phyloP scores from a whole-genome alignment of 768 basidiomycete genomes.

The Lentinula sp. region DNA sequence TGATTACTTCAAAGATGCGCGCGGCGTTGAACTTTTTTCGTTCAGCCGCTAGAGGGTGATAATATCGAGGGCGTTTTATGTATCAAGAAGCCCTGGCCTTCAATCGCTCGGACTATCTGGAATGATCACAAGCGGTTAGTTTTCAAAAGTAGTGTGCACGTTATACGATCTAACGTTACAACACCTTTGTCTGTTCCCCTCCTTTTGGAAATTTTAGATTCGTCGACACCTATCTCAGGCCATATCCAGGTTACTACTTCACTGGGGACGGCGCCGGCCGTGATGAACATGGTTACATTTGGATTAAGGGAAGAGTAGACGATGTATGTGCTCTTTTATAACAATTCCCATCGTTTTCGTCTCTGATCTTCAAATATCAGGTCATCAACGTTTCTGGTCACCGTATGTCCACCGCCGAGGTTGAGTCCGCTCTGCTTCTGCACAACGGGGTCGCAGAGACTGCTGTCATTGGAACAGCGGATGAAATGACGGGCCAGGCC shows the following conservation, averaged over 20 bases:
- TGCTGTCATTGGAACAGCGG: constrained; percentile 82
- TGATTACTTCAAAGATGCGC: not conserved
- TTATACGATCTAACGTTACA: constrained; percentile 14
- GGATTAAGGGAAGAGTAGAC: constrained; percentile 98
- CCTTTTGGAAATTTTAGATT: constrained; percentile 17
- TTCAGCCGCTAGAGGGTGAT: constrained; percentile 52
- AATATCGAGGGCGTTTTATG: constrained; percentile 88
- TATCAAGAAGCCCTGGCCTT: constrained; percentile 88
- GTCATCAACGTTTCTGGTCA: constrained; percentile 99
- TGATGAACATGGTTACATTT: constrained; percentile 94
- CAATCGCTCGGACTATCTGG: constrained; percentile 89
- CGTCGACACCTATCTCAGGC: constrained; percentile 52
- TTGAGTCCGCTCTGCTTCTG: constrained; percentile 92
- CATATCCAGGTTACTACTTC: constrained; percentile 89
- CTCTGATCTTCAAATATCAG: constrained; percentile 37
- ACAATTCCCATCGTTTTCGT: not conserved
- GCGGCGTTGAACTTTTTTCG: not conserved
- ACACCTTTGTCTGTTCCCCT: not conserved
- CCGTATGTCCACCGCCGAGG: constrained; percentile 94
- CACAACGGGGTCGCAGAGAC: constrained; percentile 97
- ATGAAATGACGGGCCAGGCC: constrained; percentile 89
- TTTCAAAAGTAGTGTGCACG: constrained; percentile 31
- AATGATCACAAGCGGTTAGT: constrained; percentile 80
- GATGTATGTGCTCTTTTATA: constrained; percentile 38
- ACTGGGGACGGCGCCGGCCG: constrained; percentile 97